Base-by-base conservation (phyloP, 208 protist species). In the Angomonas ambiguus region DNA sequence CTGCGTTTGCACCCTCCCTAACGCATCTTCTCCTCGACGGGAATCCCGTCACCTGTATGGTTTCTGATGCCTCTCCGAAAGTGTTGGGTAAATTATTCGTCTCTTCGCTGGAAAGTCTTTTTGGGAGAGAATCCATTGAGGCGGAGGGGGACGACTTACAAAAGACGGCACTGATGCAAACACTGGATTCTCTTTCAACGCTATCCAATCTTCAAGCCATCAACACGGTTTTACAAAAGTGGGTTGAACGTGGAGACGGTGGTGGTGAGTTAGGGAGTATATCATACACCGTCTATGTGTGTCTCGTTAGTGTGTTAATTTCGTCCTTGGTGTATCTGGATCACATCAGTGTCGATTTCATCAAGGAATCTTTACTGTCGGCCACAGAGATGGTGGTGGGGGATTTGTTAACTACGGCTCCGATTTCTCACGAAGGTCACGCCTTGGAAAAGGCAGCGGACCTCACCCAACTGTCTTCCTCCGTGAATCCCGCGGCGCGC, bases 1-100 rank as follows among this genome's bases (percentile, higher is more conserved):
- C 38, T 2, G 51, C 67, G 16, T 72, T 68, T 41, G 27, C 49
- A 5, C 61, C 68, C 11, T 1, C 35, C 8, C 55, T 72, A 48
- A 56, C 62, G 67, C 32, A 59, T 0, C 57, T 87, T 34, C 49
- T 51, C 20, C 74, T 87, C 18, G 65, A 77, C 33, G 60, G 65
- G 24, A 72, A 51, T 1, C 72, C 80, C 18, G 34, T 87, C 6
- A 73, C 71, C 4, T 32, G 35, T 51, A 67, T 49, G 5, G 38
- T 87, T 18, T 48, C 69, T 18, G 6, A 63, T 3, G 58, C 73
- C 22, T 30, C 55, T 5, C 59, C 28, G n/a, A n/a, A n/a, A n/a
- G n/a, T n/a, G n/a, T n/a, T n/a, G n/a, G n/a, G n/a, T n/a, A n/a
- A n/a, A n/a, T n/a, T n/a, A n/a, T n/a, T n/a, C n/a, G n/a, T n/a